Evolutionary conservation across 164 flowering plant species (phyloP).

Genomic region (grape (Vitis vinifera)): ASM3070453v1 NC_081816.1:17865501-17866000

Average conservation of each 20-base stretch:
- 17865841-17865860: conserved; percentile 36
- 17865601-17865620: conserved; percentile 27
- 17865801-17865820: too few species aligned
- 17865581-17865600: conserved; percentile 32
- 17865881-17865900: conserved; percentile 45
- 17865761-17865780: too few species aligned
- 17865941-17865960: conserved; percentile 40
- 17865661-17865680: too few species aligned
- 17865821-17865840: too few species aligned
- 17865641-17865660: too few species aligned
- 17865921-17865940: conserved; percentile 27
- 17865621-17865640: too few species aligned
- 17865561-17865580: conserved; percentile 58
- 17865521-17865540: conserved; percentile 65
- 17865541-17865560: conserved; percentile 56
- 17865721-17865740: too few species aligned
- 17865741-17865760: too few species aligned
- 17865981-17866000: neutral
- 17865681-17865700: too few species aligned
- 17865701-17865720: too few species aligned
- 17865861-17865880: conserved; percentile 35
- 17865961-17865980: conserved; percentile 19
- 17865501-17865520: conserved; percentile 48
- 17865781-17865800: too few species aligned
- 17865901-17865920: conserved; percentile 36